Evolutionary conservation across 2,329 filamentous ascomycete genomes (phyloP).

Genomic region (Botrytis fragariae): DNA sequence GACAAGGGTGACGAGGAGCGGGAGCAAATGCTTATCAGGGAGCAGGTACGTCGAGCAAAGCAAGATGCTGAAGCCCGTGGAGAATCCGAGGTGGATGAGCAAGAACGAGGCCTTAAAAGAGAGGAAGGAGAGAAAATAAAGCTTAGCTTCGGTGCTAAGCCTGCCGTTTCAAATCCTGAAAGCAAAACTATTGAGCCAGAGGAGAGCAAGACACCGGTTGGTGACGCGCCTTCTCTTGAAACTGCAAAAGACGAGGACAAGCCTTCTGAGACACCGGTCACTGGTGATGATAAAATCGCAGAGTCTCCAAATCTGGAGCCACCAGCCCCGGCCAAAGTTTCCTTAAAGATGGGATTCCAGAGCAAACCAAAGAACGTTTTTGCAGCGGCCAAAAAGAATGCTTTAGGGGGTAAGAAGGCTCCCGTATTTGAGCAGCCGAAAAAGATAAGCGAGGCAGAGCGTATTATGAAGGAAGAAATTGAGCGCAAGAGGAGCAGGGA

Average conservation of each 20-base stretch:
- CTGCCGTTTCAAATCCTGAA: constrained; percentile 25
- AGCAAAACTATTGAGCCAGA: constrained; percentile 16
- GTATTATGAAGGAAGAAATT: constrained; percentile 84
- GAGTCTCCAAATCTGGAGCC: background rate
- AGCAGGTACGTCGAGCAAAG: constrained; percentile 78
- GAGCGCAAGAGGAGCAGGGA: constrained; percentile 64
- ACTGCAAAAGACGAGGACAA: background rate
- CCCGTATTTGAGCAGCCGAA: constrained; percentile 61
- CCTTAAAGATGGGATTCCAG: constrained; percentile 64
- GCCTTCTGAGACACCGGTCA: background rate
- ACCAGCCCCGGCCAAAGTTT: constrained; percentile 45
- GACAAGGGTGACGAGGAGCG: constrained; percentile 89
- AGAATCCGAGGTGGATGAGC: constrained; percentile 44
- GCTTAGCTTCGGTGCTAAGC: constrained; percentile 58
- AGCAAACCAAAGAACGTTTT: constrained; percentile 78
- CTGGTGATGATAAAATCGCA: background rate
- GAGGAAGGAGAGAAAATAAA: constrained; percentile 75
- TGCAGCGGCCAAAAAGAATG: constrained; percentile 64
- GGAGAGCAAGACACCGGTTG: background rate
- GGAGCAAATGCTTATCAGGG: constrained; percentile 77
- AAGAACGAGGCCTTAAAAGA: constrained; percentile 53
- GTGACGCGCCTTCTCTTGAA: background rate
- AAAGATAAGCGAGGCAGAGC: constrained; percentile 84
- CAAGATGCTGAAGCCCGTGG: constrained; percentile 52
- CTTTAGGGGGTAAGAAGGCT: constrained; percentile 63